Evolutionary conservation across 805 yeast species (phyloP).

Genomic region (Schwanniomyces vanrijiae): DNA sequence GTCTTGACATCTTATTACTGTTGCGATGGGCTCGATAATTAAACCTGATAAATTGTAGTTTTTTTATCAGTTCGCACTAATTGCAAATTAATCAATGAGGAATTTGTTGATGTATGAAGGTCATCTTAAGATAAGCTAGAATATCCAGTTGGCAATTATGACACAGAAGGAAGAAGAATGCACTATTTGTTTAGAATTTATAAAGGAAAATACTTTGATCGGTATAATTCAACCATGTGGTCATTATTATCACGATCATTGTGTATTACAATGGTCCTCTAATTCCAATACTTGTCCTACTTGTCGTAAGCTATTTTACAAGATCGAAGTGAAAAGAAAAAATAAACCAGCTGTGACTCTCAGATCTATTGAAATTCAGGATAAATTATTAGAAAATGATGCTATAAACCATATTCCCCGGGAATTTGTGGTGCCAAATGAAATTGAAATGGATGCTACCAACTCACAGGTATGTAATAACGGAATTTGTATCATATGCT

Average conservation of each 20-base stretch:
- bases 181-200: slow-evolving; percentile 56
- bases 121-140: neutral
- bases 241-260: slow-evolving; percentile 57
- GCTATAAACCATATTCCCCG: slow-evolving; percentile 39
- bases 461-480: slow-evolving; percentile 3
- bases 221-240: slow-evolving; percentile 39
- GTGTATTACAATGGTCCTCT: slow-evolving; percentile 58
- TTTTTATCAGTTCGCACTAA: slow-evolving; percentile 4
- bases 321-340: slow-evolving; percentile 30
- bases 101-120: neutral
- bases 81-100: slow-evolving; percentile 2
- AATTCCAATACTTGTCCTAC: slow-evolving; percentile 63
- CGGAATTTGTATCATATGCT: slow-evolving; percentile 35
- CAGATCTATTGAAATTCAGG: slow-evolving; percentile 21
- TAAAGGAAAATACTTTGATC: slow-evolving; percentile 11
- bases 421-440: slow-evolving; percentile 29
- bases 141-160: neutral
- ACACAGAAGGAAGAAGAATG: slow-evolving; percentile 37
- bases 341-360: slow-evolving; percentile 9
- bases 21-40: neutral
- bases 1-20: slow-evolving; percentile 66
- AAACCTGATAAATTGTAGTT: neutral
- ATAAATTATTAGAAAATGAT: slow-evolving; percentile 30
- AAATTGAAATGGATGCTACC: neutral
- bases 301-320: slow-evolving; percentile 49